Evolutionary conservation across 805 yeast species (phyloP).

Genomic region (Grigorovia humatica): DNA sequence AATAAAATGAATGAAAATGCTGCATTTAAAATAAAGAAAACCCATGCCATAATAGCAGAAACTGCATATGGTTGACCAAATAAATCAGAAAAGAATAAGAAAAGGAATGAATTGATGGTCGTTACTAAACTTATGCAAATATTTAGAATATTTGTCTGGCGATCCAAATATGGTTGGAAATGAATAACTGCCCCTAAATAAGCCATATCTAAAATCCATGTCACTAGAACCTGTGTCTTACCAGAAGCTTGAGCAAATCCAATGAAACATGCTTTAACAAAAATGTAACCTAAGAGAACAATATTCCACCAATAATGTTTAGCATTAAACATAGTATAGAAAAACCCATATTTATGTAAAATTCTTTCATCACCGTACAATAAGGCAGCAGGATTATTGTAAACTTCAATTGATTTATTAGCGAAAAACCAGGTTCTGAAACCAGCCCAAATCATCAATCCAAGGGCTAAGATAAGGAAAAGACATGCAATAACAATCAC

Average conservation of each 20-base stretch:
- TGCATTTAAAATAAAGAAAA: constrained; percentile 81
- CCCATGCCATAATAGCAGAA: constrained; percentile 81
- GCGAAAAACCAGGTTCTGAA: constrained; percentile 61
- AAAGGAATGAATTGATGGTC: constrained; percentile 70
- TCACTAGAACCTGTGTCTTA: constrained; percentile 64
- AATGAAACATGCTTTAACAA: constrained; percentile 61
- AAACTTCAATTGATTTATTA: constrained; percentile 42
- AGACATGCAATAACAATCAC: constrained; percentile 72
- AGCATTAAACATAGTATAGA: constrained; percentile 83
- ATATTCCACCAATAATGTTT: constrained; percentile 74
- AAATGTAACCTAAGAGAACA: constrained; percentile 47
- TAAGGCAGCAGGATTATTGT: constrained; percentile 76
- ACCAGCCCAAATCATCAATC: constrained; percentile 53
- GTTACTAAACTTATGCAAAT: constrained; percentile 62
- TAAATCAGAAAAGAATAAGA: constrained; percentile 74
- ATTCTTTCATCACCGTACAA: constrained; percentile 68
- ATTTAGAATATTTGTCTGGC: constrained; percentile 66
- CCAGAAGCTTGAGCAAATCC: constrained; percentile 74
- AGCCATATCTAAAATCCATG: constrained; percentile 65
- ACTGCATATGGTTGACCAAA: constrained; percentile 78
- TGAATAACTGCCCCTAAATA: constrained; percentile 56
- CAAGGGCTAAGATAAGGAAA: constrained; percentile 50
- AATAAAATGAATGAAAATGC: constrained; percentile 73
- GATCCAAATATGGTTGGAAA: constrained; percentile 68
- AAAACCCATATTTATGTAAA: constrained; percentile 73